phyloP scores from a whole-genome alignment of 2,329 filamentous ascomycete species.

The Raffaelea arxii region DNA sequence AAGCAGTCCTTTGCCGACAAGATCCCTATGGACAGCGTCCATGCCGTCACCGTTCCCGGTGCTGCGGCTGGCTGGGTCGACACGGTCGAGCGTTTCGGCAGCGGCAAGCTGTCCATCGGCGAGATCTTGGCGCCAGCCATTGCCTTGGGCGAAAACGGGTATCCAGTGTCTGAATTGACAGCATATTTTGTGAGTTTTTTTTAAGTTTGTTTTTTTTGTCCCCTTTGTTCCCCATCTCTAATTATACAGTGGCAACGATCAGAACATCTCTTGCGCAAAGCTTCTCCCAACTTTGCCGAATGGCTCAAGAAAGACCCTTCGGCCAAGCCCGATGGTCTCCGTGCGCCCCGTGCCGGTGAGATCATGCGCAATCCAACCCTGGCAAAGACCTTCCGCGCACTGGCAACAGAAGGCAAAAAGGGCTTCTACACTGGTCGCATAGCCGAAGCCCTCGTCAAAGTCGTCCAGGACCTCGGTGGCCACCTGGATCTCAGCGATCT shows the following conservation, averaged over 20 bases:
- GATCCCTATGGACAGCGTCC: constrained; percentile 59
- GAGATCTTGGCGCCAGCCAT: constrained; percentile 78
- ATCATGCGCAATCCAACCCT: constrained; percentile 80
- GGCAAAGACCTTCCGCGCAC: constrained; percentile 67
- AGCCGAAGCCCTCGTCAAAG: constrained; percentile 71
- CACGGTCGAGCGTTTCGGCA: constrained; percentile 78
- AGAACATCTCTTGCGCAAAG: constrained; percentile 54
- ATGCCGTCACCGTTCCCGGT: constrained; percentile 80
- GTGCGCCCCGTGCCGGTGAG: constrained; percentile 71
- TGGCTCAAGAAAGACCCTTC: constrained; percentile 72
- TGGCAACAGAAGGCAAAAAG: constrained; percentile 73
- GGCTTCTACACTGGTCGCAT: constrained; percentile 86
- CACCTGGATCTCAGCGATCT: constrained; percentile 73
- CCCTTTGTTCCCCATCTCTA: not conserved
- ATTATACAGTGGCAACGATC: constrained; percentile 57
- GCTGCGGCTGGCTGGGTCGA: constrained; percentile 92
- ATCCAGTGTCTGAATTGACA: constrained; percentile 76
- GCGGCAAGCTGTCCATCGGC: constrained; percentile 66
- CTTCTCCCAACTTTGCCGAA: constrained; percentile 79
- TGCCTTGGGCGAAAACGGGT: constrained; percentile 76
- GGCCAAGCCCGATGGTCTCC: constrained; percentile 53
- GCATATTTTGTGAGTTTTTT: constrained; percentile 50
- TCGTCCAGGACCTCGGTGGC: constrained; percentile 66
- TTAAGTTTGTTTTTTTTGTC: not conserved
- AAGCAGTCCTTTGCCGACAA: constrained; percentile 20